These are phyloP conservation scores for Murraya koenigii DNA, from an alignment of 345 rosid species.

Conservation along the genomic window DNA sequence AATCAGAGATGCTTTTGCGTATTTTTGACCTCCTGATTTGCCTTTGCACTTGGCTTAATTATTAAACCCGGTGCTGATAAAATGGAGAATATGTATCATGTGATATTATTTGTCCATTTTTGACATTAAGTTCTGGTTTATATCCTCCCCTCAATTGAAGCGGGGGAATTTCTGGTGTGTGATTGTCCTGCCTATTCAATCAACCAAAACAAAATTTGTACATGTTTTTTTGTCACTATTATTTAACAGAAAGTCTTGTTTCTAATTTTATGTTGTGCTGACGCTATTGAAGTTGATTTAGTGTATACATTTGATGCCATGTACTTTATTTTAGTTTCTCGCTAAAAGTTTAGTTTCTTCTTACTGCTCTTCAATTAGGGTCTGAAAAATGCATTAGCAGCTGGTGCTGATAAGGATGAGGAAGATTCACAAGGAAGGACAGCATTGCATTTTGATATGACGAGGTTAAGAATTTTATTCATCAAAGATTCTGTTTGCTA, in stretches of 20 bases:
- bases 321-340: neutral
- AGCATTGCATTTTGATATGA: slow-evolving; percentile 97
- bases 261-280: neutral
- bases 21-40: neutral
- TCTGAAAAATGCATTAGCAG: slow-evolving; percentile 63
- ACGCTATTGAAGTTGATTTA: neutral
- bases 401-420: slow-evolving; percentile 91
- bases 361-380: slow-evolving; percentile 44
- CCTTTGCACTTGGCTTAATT: neutral
- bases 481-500: neutral
- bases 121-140: neutral
- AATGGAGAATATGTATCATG: neutral
- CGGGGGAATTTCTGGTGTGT: neutral
- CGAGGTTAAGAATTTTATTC: slow-evolving; percentile 46
- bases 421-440: slow-evolving; percentile 98
- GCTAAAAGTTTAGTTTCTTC: neutral
- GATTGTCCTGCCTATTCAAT: neutral
- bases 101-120: neutral
- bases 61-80: neutral
- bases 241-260: neutral
- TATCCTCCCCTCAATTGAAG: neutral
- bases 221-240: neutral
- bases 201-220: neutral
- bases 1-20: neutral
- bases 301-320: neutral